phyloP scores from a whole-genome alignment of 1,139 yeast genomes.

The Citeromyces hawaiiensis region DNA sequence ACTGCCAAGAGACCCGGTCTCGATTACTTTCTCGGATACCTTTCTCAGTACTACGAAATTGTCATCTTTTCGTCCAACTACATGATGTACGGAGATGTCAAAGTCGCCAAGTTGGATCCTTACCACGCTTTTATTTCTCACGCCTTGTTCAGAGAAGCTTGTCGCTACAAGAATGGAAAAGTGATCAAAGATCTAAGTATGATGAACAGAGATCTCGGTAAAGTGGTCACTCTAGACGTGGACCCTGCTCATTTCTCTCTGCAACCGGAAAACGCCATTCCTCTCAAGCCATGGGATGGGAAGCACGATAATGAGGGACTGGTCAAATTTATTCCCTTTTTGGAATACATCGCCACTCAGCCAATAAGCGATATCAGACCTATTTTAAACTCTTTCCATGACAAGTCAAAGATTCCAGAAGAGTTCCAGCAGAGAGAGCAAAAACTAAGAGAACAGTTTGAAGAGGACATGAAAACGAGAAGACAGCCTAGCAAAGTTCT shows the following conservation, averaged over 20 bases:
- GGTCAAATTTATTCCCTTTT: slow-evolving; percentile 74
- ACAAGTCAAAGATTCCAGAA: slow-evolving; percentile 51
- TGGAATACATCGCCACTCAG: slow-evolving; percentile 91
- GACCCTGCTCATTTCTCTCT: slow-evolving; percentile 58
- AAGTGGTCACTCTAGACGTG: slow-evolving; percentile 70
- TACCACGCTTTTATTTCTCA: slow-evolving; percentile 81
- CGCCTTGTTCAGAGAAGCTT: slow-evolving; percentile 82
- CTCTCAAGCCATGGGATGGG: slow-evolving; percentile 81
- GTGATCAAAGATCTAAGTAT: slow-evolving; percentile 75
- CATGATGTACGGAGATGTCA: slow-evolving; percentile 75
- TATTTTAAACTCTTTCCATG: slow-evolving; percentile 56
- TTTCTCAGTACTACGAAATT: slow-evolving; percentile 91
- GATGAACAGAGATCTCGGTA: slow-evolving; percentile 80
- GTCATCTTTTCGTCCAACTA: slow-evolving; percentile 81
- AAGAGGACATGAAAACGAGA: slow-evolving; percentile 38
- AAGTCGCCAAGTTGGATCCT: slow-evolving; percentile 85
- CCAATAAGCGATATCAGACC: slow-evolving; percentile 88
- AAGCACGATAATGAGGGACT: slow-evolving; percentile 56
- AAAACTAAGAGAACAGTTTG: slow-evolving; percentile 55
- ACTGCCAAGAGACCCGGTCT: slow-evolving; percentile 98
- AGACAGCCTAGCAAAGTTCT: slow-evolving; percentile 24
- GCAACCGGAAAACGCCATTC: slow-evolving; percentile 90
- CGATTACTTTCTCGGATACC: slow-evolving; percentile 89
- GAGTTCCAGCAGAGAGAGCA: slow-evolving; percentile 75
- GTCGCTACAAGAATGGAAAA: slow-evolving; percentile 81